Evolutionary conservation across 106 monocot species (phyloP), one percentile per base, ranked within the genome.

Genomic region (Chionographis japonica): DNA sequence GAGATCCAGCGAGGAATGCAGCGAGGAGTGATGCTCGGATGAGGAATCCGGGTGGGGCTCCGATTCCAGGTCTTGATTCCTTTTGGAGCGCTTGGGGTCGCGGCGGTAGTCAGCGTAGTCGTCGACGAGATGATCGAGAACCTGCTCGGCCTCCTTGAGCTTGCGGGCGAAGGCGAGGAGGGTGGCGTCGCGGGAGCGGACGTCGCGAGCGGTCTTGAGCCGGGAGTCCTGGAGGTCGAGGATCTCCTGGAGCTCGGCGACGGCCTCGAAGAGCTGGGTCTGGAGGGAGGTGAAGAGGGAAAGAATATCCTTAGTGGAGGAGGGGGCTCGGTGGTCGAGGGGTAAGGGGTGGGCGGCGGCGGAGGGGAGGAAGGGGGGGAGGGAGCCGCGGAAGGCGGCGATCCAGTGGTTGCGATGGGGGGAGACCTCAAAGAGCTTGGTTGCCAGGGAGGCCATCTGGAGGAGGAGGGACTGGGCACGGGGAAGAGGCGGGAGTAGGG

Each of bases 401-500:
- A 88, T 50, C 94, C 94, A 91, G 7, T 70, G 37, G 68, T 89
- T 10, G 43, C 91, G 88, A 60, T 89, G 82, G 6, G 92, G 76
- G 59, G 92, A 89, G 37, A 84, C 53, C 35, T 92, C 86, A 82
- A 92, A 90, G 70, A 97, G 89, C 36, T 75, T 82, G 52, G 92
- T 46, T 50, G 97, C 64, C 76, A 92, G 89, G 37, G 80, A 50
- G 54, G 97, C 65, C 82, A 97, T 89, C 58, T 87, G 92, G 39
- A 66, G 73, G 71, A 97, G 84, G 60, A 92, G 86, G 27, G 86
- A 40, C 52, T 92, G 89, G 17, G 92, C 92, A 52, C 84, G 97
- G 57, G 97, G 70, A 20, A 90, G 92, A 0, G 92, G 92, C 3
- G 97, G 97, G 20, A 87, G 89, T 80, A 92, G 92, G 9, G 92